Evolutionary conservation across 2,329 filamentous ascomycete genomes (phyloP), one percentile per base, ranked within the genome.

Genomic region (Hymenoscyphus repandus): DNA sequence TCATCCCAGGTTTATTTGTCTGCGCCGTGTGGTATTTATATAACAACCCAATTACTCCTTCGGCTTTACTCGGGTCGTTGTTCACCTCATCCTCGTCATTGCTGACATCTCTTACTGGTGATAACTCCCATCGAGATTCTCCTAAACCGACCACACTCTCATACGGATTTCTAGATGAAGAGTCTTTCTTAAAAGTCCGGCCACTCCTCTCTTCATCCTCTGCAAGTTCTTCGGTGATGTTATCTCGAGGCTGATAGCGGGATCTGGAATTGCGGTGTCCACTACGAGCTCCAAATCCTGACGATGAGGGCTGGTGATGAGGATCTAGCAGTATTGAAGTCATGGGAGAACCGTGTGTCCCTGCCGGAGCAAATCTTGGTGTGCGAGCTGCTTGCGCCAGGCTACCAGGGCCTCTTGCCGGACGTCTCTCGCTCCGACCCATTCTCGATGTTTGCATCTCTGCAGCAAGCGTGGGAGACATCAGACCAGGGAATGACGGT

Each of bases 261-360:
- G 47, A 62, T 72, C 68, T 51, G 70, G 70, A 74, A 12, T 68
- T 66, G 46, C 72, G 69, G 52, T 79, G 71, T n/a, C 71, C 62
- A 45, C 74, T 78, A 36, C 74, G 72, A 15, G 62, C 69, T 1
- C 70, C 70, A 33, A 72, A 65, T 5, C 71, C 70, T 9, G 76
- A 73, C 1, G 72, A 70, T 1, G 75, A 72, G 5, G 86, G 86
- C 54, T 90, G 86, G 54, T 91, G 83, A 62, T 88, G 86, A 2
- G 86, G 82, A 67, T 91, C 87, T 2, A 91, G 73, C 1, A 91
- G 73, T 57, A 88, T 79, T 1, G 86, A 90, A 15, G 82, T 80
- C 77, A 88, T 83, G 4, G 85, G 85, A 9, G 78, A 61, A 20
- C 55, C 58, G 34, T 64, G 56, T 45, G 55, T 33, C 13, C 53